Evolutionary conservation across 805 yeast genomes (phyloP), one percentile per base, ranked within the genome.

Genomic region (Lipomyces yamanashiensis): DNA sequence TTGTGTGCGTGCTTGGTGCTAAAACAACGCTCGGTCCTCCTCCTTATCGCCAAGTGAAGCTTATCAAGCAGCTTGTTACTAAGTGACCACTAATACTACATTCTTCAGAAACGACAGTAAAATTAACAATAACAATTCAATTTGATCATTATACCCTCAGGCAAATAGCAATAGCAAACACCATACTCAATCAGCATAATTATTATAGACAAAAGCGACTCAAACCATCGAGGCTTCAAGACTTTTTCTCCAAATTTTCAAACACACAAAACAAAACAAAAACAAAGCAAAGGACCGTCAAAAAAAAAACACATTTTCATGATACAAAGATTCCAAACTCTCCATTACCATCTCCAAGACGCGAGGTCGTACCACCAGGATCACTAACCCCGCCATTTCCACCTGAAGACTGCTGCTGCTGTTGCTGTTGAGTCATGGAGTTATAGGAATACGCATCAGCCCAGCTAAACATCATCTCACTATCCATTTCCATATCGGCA

Each of bases 401-500:
- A 33, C 28, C 40, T 7, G 40, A 49, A 17, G 2, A 13, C 19
- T 7, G 15, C 33, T 17, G n/a, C 55, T 10, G 36, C 47, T 36
- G 13, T 9, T 34, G 41, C 1, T 52, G 44, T 17, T 52, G 17
- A 6, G 34, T 36, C 55, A 52, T 39, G n/a, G 59, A 28, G 37
- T 47, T 45, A 19, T 56, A 56, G 19, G 47, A 43, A 47, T 56
- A 56, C 23, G 55, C 58, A n/a, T 58, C 62, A 17, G 62, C 62
- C 62, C 62, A 58, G 50, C 56, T 49, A 52, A 58, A 58, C 62
- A 58, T 58, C 58, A 58, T 36, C 48, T 58, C 62, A 23, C 62
- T 52, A 39, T 58, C 62, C 62, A 58, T 58, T n/a, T 58, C 62
- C 62, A 49, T 49, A 41, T 43, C 53, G 0, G 41, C 56, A 39